Evolutionary conservation across 169 alveolate species (phyloP), one percentile per base, ranked within the genome.

Genomic region (Eimeria praecox): DNA sequence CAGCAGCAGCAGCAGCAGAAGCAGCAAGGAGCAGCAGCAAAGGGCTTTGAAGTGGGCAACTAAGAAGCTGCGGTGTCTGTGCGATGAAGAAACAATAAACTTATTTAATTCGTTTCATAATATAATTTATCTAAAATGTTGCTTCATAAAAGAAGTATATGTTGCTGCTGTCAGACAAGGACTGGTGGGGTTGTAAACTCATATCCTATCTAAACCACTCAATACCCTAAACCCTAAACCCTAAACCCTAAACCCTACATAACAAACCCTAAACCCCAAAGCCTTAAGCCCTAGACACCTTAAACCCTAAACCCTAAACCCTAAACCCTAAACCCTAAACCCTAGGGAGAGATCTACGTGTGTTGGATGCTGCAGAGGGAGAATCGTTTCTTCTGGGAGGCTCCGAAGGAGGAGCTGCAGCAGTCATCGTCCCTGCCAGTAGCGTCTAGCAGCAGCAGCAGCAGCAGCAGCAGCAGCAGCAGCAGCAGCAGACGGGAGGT

Each of bases 351-450:
- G 5, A 3, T 78, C 64, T 78, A 66, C 18, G 64, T 24, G 30
- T 83, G 16, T 54, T 38, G 52, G 83, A 2, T 73, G 54, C 30
- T 8, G 30, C 83, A 87, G 93, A 35, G 93, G 12, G 82, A 87
- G 10, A 56, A 62, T 14, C 83, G 73, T 12, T 87, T 87, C 52
- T 87, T 87, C 93, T 87, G 93, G 93, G 82, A 87, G 52, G 82
- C 93, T 83, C 82, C 59, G 12, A 18, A 20, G 92, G 46, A 10
- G 4, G 56, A 80, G 18, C 38, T 18, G 52, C 38, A 44, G 14
- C 90, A 27, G 42, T 35, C 38, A 3, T 10, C 44, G 0, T 52
- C 42, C 44, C 82, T 35, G 64, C 59, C 62, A 87, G 82, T 27
- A 38, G 64, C 40, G 27, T n/a, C 93, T 24, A 86, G 93, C 59